Evolutionary conservation across 2,329 filamentous ascomycete species (phyloP).

Genomic region (Chaetomiaceae sp.): DNA sequence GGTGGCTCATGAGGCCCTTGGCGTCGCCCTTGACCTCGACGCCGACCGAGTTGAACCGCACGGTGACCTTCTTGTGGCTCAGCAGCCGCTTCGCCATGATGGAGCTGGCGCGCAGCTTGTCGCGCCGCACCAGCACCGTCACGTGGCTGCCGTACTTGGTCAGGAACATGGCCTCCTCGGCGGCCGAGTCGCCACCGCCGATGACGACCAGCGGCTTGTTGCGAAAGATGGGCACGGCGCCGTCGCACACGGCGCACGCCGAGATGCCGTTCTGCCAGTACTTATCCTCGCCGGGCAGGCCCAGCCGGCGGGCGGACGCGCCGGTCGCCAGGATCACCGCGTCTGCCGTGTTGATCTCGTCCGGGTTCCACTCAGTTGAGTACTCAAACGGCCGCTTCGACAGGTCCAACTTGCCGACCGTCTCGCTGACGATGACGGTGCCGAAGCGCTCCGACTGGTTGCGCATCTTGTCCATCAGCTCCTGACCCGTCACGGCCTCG

Average conservation of each 20-base stretch:
- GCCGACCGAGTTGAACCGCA: constrained; percentile 77
- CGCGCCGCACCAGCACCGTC: constrained; percentile 83
- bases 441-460: constrained; percentile 87
- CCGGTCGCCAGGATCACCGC: constrained; percentile 91
- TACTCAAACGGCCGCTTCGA: constrained; percentile 82
- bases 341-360: constrained; percentile 80
- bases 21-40: constrained; percentile 80
- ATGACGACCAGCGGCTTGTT: constrained; percentile 95
- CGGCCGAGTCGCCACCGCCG: constrained; percentile 91
- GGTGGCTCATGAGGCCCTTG: constrained; percentile 79
- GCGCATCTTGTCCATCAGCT: constrained; percentile 95
- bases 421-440: constrained; percentile 89
- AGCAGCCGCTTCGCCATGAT: constrained; percentile 86
- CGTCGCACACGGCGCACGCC: constrained; percentile 95
- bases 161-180: constrained; percentile 94
- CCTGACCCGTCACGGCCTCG: constrained; percentile 75
- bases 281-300: constrained; percentile 80
- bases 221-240: constrained; percentile 93
- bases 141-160: constrained; percentile 97
- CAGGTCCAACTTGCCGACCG: constrained; percentile 81
- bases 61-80: constrained; percentile 80
- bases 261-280: constrained; percentile 98
- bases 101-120: constrained; percentile 79
- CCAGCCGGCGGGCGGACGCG: constrained; percentile 78
- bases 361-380: constrained; percentile 83